Base-by-base conservation (phyloP, 176 grass and related monocot species). In the Eremochloa ophiuroides region DNA sequence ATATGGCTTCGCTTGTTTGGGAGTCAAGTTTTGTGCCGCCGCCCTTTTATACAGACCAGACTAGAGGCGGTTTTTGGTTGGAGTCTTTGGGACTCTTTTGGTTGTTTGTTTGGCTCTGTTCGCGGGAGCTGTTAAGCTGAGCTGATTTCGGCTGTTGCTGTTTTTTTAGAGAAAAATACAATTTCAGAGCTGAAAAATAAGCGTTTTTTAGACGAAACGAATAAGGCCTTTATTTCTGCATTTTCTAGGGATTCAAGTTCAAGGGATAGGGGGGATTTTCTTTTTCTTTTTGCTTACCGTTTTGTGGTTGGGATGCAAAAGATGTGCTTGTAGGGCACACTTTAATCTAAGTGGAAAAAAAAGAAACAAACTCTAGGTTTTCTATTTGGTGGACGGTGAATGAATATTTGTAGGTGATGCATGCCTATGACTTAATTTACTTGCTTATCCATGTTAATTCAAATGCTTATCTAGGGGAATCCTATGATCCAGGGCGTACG, bases 41-140 rank as follows among this genome's bases (percentile, higher is more conserved):
- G 5, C 31, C n/a, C 10, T 83, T 79, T 83, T 83, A 88, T 83
- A 84, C 51, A 84, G 26, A 20, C 3, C 2, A 12, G 22, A 0
- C 37, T 9, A 1, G 23, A n/a, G 43, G 55, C 38, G 44, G 20
- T 75, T 74, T 88, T 55, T 59, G 1, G 3, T 10, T 59, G n/a
- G 22, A 40, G n/a, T 56, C 50, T n/a, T n/a, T n/a, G n/a, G 8
- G 20, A 55, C 22, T 56, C 20, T 56, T 23, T 67, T 41, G 23
- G 66, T 61, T 58, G 73, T 85, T 85, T 53, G 69, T 56, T 34
- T 58, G 40, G n/a, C n/a, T n/a, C n/a, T n/a, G n/a, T n/a, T n/a
- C n/a, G n/a, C n/a, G n/a, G n/a, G n/a, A n/a, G n/a, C n/a, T n/a
- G n/a, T n/a, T n/a, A n/a, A n/a, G n/a, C n/a, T n/a, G n/a, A n/a